Evolutionary conservation across 2,329 filamentous ascomycete genomes (phyloP).

Genomic region (Pseudocercospora cruenta): DNA sequence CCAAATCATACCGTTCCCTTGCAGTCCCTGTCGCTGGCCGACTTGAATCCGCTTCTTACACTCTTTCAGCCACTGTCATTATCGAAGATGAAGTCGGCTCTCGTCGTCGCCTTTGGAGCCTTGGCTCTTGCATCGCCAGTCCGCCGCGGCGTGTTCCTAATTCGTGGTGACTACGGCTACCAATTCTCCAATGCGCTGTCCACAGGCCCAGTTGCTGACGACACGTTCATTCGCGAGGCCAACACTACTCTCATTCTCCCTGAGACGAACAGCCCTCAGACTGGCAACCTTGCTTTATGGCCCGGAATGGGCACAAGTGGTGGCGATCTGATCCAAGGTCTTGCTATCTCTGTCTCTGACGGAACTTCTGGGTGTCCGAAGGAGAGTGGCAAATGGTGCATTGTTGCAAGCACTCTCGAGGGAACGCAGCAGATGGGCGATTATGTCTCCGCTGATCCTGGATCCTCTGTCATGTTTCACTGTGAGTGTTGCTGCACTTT

Average conservation of each 20-base stretch:
- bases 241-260: slow-evolving; percentile 51
- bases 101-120: not conserved
- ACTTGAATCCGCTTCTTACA: not conserved
- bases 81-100: not conserved
- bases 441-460: slow-evolving; percentile 23
- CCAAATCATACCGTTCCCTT: not conserved
- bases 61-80: not conserved
- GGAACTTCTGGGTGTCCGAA: slow-evolving; percentile 16
- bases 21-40: not conserved
- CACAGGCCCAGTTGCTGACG: slow-evolving; percentile 47
- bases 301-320: slow-evolving; percentile 54
- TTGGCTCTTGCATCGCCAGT: not conserved
- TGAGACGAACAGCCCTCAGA: slow-evolving; percentile 41
- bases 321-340: slow-evolving; percentile 54
- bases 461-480: slow-evolving; percentile 48
- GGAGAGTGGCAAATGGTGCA: slow-evolving; percentile 42
- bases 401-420: slow-evolving; percentile 50
- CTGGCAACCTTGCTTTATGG: slow-evolving; percentile 50
- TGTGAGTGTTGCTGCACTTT: slow-evolving; percentile 31
- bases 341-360: slow-evolving; percentile 37
- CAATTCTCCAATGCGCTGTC: slow-evolving; percentile 41
- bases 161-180: slow-evolving; percentile 18
- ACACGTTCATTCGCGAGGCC: slow-evolving; percentile 50
- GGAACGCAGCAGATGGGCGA: slow-evolving; percentile 28
- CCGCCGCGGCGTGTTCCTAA: not conserved